Percentiles rank a stretch among this genome's conserved stretches.
Evolutionary conservation across 768 basidiomycete species (phyloP).

Genomic region (Podaxis sp.): DNA sequence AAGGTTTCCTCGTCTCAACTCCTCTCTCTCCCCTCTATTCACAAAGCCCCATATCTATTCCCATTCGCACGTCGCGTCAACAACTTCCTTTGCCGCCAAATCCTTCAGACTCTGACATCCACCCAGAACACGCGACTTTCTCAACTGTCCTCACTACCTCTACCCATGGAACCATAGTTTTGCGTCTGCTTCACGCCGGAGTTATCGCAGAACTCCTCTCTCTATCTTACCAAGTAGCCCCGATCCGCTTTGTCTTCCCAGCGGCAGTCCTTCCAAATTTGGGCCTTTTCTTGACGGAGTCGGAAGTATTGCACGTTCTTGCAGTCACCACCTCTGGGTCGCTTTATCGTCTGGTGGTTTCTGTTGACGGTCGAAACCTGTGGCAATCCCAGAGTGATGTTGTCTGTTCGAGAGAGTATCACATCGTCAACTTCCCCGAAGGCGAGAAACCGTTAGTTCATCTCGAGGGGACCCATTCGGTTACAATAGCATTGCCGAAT

Average conservation of each 20-base stretch:
- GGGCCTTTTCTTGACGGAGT: constrained; percentile 55
- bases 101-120: constrained; percentile 42
- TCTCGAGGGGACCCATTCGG: constrained; percentile 62
- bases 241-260: constrained; percentile 79
- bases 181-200: constrained; percentile 73
- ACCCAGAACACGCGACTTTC: constrained; percentile 72
- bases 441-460: constrained; percentile 48
- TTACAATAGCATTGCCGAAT: constrained; percentile 59
- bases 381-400: constrained; percentile 55
- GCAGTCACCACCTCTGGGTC: constrained; percentile 67
- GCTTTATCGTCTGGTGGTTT: constrained; percentile 70
- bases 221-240: constrained; percentile 59
- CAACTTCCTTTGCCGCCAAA: constrained; percentile 47
- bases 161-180: constrained; percentile 61
- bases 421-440: constrained; percentile 52
- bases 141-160: constrained; percentile 56
- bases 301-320: constrained; percentile 64
- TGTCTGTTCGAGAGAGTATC: constrained; percentile 67
- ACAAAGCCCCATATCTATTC: constrained; percentile 45
- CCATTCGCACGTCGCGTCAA: constrained; percentile 59
- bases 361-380: constrained; percentile 50
- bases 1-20: constrained; percentile 49
- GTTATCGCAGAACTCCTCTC: constrained; percentile 75
- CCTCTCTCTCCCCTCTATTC: constrained; percentile 67
- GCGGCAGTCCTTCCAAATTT: constrained; percentile 64